Percentiles rank a stretch among this genome's conserved stretches.
These are phyloP conservation scores for Hericium alpestre DNA, from an alignment of 768 basidiomycete genomes.

Conservation along the genomic window DNA sequence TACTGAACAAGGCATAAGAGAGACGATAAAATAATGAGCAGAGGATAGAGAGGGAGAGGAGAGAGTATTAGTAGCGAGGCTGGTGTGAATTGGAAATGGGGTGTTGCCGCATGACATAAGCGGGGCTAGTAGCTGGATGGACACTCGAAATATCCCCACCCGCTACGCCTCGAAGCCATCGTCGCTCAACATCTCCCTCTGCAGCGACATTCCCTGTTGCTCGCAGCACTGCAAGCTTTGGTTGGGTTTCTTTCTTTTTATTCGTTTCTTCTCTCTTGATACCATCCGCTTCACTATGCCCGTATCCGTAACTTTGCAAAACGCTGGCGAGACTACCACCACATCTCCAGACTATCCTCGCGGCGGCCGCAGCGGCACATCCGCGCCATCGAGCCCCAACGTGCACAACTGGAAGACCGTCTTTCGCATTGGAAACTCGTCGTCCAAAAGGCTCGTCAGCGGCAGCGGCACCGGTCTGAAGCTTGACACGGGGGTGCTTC, in stretches of 20 bases:
- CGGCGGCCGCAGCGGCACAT: conserved; percentile 4
- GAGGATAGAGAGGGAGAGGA: too few species aligned
- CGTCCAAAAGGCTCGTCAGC: conserved; percentile 45
- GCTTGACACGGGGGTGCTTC: conserved; percentile 36
- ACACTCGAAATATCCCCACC: too few species aligned
- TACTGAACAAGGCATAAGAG: too few species aligned
- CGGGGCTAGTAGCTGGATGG: too few species aligned
- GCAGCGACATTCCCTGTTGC: not conserved
- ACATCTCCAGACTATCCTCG: conserved; percentile 13
- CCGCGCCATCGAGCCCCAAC: conserved; percentile 14
- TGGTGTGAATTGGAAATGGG: too few species aligned
- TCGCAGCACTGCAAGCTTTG: not conserved
- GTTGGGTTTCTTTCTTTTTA: not conserved
- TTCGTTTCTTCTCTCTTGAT: not conserved
- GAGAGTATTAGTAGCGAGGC: too few species aligned
- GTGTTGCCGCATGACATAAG: too few species aligned
- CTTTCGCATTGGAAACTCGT: conserved; percentile 56
- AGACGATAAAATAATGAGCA: too few species aligned
- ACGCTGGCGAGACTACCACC: conserved; percentile 8
- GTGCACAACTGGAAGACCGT: conserved; percentile 55
- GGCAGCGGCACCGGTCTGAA: conserved; percentile 35
- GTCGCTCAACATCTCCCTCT: not conserved
- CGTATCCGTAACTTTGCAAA: conserved; percentile 2
- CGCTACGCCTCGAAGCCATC: too few species aligned
- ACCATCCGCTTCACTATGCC: not conserved